These are phyloP conservation scores for Durotheca rogersii DNA, from an alignment of 495 filamentous ascomycete genomes.

Conservation along the genomic window DNA sequence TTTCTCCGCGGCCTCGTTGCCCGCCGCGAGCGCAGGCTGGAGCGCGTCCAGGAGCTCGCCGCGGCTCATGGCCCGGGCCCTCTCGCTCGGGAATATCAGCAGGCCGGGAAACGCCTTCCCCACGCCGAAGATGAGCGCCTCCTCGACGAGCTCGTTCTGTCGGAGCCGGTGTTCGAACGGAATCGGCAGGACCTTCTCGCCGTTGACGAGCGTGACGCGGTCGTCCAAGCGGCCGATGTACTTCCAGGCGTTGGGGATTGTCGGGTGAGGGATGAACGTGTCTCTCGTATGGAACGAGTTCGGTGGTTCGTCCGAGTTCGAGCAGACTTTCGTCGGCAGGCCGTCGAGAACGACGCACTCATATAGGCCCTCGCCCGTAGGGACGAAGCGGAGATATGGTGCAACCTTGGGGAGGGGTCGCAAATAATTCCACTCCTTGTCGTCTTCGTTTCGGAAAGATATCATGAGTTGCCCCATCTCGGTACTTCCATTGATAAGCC, in stretches of 20 bases:
- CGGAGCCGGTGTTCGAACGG: conserved; percentile 58
- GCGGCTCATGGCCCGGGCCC: conserved; percentile 34
- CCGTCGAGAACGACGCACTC: conserved; percentile 54
- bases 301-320: conserved; percentile 46
- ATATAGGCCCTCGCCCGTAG: conserved; percentile 24
- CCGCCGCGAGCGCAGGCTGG: conserved; percentile 51
- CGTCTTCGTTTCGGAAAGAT: conserved; percentile 46
- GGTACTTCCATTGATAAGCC: conserved; percentile 37
- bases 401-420: conserved; percentile 29
- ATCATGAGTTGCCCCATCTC: conserved; percentile 61
- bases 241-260: conserved; percentile 57
- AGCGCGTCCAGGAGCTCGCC: conserved; percentile 46
- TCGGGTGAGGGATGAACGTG: conserved; percentile 58
- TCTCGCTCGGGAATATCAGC: conserved; percentile 50
- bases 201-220: conserved; percentile 58
- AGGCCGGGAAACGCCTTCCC: conserved; percentile 53
- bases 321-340: conserved; percentile 50
- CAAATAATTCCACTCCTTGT: conserved; percentile 49
- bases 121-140: conserved; percentile 61
- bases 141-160: conserved; percentile 52
- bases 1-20: conserved; percentile 51
- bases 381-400: conserved; percentile 33
- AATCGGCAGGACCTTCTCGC: conserved; percentile 62
- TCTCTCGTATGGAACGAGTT: conserved; percentile 50
- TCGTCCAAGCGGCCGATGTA: conserved; percentile 60